Base-by-base conservation (phyloP, 2,329 filamentous ascomycete species). In the Trichoderma citrinoviride region DNA sequence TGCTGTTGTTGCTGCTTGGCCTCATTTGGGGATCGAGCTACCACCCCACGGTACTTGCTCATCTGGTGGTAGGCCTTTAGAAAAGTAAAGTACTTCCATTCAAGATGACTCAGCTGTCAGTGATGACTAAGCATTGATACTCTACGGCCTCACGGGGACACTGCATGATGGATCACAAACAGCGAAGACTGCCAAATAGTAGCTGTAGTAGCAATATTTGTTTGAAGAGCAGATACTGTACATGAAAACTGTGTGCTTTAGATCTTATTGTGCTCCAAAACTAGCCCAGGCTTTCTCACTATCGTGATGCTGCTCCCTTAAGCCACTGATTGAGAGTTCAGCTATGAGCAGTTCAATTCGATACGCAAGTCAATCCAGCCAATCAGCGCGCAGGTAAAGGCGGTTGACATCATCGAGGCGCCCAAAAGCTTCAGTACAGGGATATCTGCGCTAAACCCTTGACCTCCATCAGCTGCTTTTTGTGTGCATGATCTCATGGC, bases 321-420 rank as follows among this genome's bases (percentile, higher is more conserved):
- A 12, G 29, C 29, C 33, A 37, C 10, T 12, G 33, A 14, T n/a
- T 69, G 70, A 56, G 68, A 66, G 61, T 70, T 64, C 66, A 65
- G 70, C 68, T 71, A 64, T n/a, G n/a, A n/a, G 70, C 63, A 71
- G 74, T 73, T 68, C 68, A 17, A 44, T 5, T 44, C 19, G 55
- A 17, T 23, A 25, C 37, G 47, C 41, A 40, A 49, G 21, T 44
- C 7, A 8, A 40, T 3, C 44, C 19, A 52, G 46, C 64, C 52
- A 66, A 66, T 66, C 52, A 61, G 44, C 43, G 21, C 8, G 17
- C 60, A 65, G 66, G 21, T 29, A 64, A 50, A 50, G 41, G 43
- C 29, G 52, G 50, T 54, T 64, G 61, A 58, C 61, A 64, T 64
- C 53, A 62, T 61, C n/a, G 50, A n/a, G 5, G 41, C 25, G 50